Evolutionary conservation across 768 basidiomycete species (phyloP).

Genomic region (Cytidiella melzeri): DNA sequence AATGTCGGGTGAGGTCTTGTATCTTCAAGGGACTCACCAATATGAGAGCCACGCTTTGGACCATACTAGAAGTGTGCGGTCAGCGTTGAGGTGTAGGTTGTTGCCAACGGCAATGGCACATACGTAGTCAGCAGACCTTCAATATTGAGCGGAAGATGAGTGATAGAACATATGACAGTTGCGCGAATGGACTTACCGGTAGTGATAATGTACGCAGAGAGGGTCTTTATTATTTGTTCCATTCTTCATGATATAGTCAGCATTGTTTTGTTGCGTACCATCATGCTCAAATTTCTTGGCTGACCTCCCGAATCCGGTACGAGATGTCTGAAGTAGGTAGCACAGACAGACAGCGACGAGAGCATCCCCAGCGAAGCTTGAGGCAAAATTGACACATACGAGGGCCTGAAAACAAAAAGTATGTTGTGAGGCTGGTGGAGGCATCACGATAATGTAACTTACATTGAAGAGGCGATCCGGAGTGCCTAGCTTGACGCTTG

Average conservation of each 20-base stretch:
- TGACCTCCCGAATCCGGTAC: background rate
- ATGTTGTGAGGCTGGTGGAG: too few species aligned
- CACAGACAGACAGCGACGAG: background rate
- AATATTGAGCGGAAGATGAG: too few species aligned
- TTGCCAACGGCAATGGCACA: too few species aligned
- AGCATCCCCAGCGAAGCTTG: background rate
- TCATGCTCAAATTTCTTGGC: too few species aligned
- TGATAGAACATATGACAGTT: too few species aligned
- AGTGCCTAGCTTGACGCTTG: too few species aligned
- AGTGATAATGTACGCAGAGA: constrained; percentile 2
- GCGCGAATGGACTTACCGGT: background rate
- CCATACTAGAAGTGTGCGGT: background rate
- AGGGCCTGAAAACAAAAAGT: background rate
- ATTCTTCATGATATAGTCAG: constrained; percentile 3
- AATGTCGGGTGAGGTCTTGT: background rate
- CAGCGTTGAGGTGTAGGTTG: too few species aligned
- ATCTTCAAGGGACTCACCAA: background rate
- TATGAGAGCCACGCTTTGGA: background rate
- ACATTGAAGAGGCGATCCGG: too few species aligned
- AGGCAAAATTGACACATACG: background rate
- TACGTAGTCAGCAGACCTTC: constrained; percentile 1
- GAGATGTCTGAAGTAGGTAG: background rate
- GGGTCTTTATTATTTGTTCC: background rate
- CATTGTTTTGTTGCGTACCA: too few species aligned
- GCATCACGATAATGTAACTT: too few species aligned